Evolutionary conservation across 106 monocot genomes (phyloP).

Genomic region (Platanthera zijinensis): DNA sequence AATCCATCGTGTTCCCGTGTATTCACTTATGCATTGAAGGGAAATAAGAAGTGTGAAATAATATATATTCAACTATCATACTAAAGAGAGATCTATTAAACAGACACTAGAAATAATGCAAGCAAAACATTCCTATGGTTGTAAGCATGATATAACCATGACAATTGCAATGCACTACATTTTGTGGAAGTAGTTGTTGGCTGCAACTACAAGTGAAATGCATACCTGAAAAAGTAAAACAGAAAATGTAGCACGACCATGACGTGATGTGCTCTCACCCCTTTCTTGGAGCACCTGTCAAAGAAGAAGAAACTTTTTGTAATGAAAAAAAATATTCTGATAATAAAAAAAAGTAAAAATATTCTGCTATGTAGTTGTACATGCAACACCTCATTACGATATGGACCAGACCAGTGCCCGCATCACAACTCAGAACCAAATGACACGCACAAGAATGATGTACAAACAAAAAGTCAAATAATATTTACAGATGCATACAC

Average conservation of each 20-base stretch:
- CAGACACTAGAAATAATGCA: not conserved
- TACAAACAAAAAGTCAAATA: too few relatives aligned
- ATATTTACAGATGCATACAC: too few relatives aligned
- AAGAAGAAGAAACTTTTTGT: not conserved
- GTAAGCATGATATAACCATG: not conserved
- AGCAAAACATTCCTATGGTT: not conserved
- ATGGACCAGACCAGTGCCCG: too few relatives aligned
- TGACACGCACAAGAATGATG: too few relatives aligned
- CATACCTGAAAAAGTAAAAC: conserved; percentile 94
- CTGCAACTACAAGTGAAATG: not conserved
- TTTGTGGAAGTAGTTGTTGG: not conserved
- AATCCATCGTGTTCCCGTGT: not conserved
- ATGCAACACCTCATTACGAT: too few relatives aligned
- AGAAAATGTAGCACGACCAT: conserved; percentile 98
- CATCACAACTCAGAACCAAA: too few relatives aligned
- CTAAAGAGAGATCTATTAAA: not conserved
- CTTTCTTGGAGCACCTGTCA: conserved; percentile 90
- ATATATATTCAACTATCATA: not conserved
- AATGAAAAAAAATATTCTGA: not conserved
- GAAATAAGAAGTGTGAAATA: not conserved
- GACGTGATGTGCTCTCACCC: conserved; percentile 95
- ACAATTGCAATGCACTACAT: not conserved
- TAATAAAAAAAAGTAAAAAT: not conserved
- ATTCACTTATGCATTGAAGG: not conserved
- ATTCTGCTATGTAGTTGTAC: not conserved